These are phyloP conservation scores for Penicillium polonicum DNA, from an alignment of 2,329 filamentous ascomycete species.

Conservation along the genomic window DNA sequence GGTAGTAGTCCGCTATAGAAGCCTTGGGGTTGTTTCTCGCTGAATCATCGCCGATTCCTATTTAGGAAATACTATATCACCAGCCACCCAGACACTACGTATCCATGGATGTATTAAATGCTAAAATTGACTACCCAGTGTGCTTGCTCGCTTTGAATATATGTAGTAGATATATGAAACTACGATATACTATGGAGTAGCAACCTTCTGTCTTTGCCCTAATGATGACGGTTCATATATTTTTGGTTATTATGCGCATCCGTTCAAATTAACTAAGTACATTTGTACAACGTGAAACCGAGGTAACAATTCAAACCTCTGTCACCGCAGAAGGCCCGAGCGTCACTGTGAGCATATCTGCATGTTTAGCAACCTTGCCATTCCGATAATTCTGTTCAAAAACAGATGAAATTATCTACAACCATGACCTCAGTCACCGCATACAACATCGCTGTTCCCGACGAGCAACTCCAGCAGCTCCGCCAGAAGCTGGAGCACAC, in stretches of 20 bases:
- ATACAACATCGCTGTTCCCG: slow-evolving; percentile 54
- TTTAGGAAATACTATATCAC: not conserved
- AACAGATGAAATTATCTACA: not conserved
- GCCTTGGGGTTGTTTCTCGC: not conserved
- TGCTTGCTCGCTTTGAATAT: not conserved
- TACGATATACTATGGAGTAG: not conserved
- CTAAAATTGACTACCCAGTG: not conserved
- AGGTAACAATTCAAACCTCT: not conserved
- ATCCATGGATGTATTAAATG: not conserved
- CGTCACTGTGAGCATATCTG: not conserved
- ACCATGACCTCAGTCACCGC: slow-evolving; percentile 27
- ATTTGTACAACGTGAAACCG: not conserved
- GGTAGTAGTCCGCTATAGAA: not conserved
- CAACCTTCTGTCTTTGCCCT: no score
- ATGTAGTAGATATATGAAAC: not conserved
- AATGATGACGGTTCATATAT: no score
- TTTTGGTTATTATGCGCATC: no score
- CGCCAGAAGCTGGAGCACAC: slow-evolving; percentile 55
- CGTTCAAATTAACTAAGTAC: no score
- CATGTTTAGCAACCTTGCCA: not conserved
- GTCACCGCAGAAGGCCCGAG: slow-evolving; percentile 1
- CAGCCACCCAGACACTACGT: not conserved
- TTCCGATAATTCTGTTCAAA: not conserved
- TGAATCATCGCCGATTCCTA: not conserved
- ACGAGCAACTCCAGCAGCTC: slow-evolving; percentile 54